These are phyloP conservation scores for Globisporangium iwayamae DNA, from an alignment of 352 stramenopile species.

Conservation along the genomic window DNA sequence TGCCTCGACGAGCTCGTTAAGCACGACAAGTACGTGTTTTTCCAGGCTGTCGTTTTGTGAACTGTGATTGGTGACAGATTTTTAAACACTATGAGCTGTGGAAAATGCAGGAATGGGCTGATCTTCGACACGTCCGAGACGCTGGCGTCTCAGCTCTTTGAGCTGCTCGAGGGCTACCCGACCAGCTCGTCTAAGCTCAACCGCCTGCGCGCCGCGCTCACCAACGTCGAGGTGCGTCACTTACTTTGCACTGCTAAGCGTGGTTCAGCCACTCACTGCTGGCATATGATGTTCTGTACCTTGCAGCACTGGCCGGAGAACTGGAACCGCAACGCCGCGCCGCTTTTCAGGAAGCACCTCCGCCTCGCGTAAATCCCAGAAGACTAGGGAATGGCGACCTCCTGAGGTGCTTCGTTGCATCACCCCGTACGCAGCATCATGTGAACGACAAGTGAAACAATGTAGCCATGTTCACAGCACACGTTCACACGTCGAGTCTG, in stretches of 20 bases:
- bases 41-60: background rate
- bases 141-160: slow-evolving; percentile 56
- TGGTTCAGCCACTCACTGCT: background rate
- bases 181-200: slow-evolving; percentile 36
- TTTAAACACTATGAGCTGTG: background rate
- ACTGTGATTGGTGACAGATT: background rate
- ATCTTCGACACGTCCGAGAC: slow-evolving; percentile 62
- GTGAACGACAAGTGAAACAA: no score
- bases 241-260: background rate
- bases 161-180: slow-evolving; percentile 58
- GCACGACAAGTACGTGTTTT: slow-evolving; percentile 85
- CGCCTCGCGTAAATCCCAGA: slow-evolving; percentile 19
- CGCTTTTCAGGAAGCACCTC: slow-evolving; percentile 60
- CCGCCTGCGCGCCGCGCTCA: slow-evolving; percentile 45
- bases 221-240: slow-evolving; percentile 49
- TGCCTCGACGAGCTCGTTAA: slow-evolving; percentile 97
- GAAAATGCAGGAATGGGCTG: slow-evolving; percentile 53
- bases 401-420: no score
- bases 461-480: no score
- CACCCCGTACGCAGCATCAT: no score
- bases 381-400: background rate
- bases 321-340: slow-evolving; percentile 58
- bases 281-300: background rate
- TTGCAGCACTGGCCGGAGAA: slow-evolving; percentile 75
- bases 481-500: no score